Base-by-base conservation (phyloP, 176 grass and related monocot species). In the Pharus latifolius region DNA sequence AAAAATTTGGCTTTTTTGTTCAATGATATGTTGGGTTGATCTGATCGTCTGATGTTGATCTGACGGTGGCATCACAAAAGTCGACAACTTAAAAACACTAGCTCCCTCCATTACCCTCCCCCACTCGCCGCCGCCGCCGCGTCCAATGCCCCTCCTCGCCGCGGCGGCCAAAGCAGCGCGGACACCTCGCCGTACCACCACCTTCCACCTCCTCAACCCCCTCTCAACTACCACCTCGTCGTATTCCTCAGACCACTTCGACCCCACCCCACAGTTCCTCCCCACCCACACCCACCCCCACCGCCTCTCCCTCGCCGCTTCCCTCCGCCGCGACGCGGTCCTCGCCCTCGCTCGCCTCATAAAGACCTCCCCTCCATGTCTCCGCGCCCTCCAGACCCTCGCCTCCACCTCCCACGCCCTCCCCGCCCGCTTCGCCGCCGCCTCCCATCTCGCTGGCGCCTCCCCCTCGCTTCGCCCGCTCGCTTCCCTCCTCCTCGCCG, bases 311-410 rank as follows among this genome's bases (percentile, higher is more conserved):
- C 79, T 90, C 49, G 76, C 83, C 13, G 10, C 33, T 35, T 87
- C 86, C 56, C 83, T 89, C 83, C 83, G 80, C 56, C 86, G 74
- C 7, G 74, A 62, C 15, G 71, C 80, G 26, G 56, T 89, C 67
- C 70, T 86, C 45, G 59, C 56, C 11, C 74, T 94, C n/a, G 54
- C 51, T 17, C 69, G 60, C 55, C 48, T 86, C 20, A 32, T 94
- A 45, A 89, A 94, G 75, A 62, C 76, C 66, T 77, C 75, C 13
- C 61, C 56, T 24, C 71, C 53, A 73, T 89, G 82, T 28, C 83
- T 83, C 58, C 41, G 38, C 18, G 73, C 79, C 3, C 86, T 90
- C 59, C 59, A 72, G 60, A 15, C 63, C 18, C 63, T 90, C 49
- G 15, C 74, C 45, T 61, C 55, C 68, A 13, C 69, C 8, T 69